Evolutionary conservation across 768 basidiomycete species (phyloP).

Genomic region (Infundibulicybe gibba): DNA sequence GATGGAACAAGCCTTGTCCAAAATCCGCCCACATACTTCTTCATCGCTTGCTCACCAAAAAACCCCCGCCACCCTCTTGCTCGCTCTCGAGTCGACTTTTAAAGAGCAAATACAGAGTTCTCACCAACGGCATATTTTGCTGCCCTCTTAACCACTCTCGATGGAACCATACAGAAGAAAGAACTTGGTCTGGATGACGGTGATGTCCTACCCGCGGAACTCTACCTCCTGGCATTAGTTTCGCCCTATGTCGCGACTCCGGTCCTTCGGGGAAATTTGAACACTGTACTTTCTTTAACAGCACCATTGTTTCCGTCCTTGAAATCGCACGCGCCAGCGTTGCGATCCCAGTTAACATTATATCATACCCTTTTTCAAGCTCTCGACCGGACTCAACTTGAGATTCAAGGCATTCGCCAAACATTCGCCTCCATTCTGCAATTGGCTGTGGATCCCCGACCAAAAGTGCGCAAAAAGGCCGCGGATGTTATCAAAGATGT

Average conservation of each 20-base stretch:
- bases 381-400: conserved; percentile 72
- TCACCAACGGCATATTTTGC: conserved; percentile 93
- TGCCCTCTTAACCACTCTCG: conserved; percentile 81
- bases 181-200: conserved; percentile 52
- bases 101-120: conserved; percentile 63
- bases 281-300: conserved; percentile 67
- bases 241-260: conserved; percentile 73
- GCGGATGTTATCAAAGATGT: conserved; percentile 82
- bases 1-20: conserved; percentile 71
- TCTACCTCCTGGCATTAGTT: conserved; percentile 81
- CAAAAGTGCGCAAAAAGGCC: conserved; percentile 91
- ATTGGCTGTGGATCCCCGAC: conserved; percentile 80
- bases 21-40: conserved; percentile 82
- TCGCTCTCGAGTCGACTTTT: conserved; percentile 80
- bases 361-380: conserved; percentile 65
- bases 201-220: conserved; percentile 75
- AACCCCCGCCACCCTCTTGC: conserved; percentile 79
- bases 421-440: conserved; percentile 83
- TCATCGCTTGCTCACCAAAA: conserved; percentile 87
- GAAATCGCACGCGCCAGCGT: conserved; percentile 62
- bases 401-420: conserved; percentile 66
- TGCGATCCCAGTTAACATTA: conserved; percentile 83
- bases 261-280: conserved; percentile 77
- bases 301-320: conserved; percentile 76
- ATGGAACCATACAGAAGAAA: conserved; percentile 67